A percentile compares a stretch with the other conserved stretches of the same genome.
Evolutionary conservation across 768 basidiomycete species (phyloP).

Genomic region (Coprinopsis cinerea): DNA sequence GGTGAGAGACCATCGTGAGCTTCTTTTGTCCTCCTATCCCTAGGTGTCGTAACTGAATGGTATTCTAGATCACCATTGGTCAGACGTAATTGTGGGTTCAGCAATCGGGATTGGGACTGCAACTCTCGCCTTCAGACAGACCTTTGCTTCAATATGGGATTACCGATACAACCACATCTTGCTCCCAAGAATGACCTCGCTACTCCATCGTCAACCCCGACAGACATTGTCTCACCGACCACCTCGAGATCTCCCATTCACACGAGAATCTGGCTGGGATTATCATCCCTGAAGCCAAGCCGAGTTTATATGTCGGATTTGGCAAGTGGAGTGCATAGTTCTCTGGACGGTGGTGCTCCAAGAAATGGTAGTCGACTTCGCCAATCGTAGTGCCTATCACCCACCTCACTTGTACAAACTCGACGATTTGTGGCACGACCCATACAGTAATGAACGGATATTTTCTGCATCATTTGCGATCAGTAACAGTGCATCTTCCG

Average conservation of each 20-base stretch:
- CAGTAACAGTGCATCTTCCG: no score
- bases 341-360: background rate
- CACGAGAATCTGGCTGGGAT: no score
- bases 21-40: no score
- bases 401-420: background rate
- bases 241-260: no score
- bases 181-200: slow-evolving; percentile 38
- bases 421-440: background rate
- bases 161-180: slow-evolving; percentile 53
- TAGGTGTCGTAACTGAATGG: no score
- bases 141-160: slow-evolving; percentile 49
- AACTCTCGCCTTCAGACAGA: slow-evolving; percentile 46
- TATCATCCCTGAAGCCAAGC: no score
- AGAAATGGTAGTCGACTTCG: background rate
- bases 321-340: no score
- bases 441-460: background rate
- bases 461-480: no score
- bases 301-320: no score
- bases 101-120: slow-evolving; percentile 43
- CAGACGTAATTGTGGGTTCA: slow-evolving; percentile 47
- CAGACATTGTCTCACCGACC: no score
- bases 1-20: slow-evolving; percentile 50
- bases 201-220: slow-evolving; percentile 30
- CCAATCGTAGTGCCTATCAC: background rate
- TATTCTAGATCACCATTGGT: slow-evolving; percentile 54